Conservation (phyloP, 345 rosid genomes). For the Populus nigra region DNA sequence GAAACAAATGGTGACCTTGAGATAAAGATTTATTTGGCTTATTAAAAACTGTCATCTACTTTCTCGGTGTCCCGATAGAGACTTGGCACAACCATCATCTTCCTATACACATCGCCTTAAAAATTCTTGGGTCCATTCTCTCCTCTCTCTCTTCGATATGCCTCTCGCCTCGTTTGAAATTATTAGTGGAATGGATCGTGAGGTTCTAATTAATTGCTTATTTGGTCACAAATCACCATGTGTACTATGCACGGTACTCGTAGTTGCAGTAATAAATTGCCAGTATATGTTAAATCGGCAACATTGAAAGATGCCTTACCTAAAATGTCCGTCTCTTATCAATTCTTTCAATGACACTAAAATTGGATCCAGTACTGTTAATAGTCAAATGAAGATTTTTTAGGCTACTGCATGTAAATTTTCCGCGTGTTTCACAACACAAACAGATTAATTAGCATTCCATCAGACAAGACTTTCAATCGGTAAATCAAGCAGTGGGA, state of each 20-base stretch:
- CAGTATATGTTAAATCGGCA: background rate
- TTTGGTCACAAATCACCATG: too few species aligned
- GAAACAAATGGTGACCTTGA: background rate
- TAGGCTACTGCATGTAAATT: too few species aligned
- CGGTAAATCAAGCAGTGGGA: background rate
- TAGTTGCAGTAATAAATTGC: background rate
- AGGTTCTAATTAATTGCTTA: background rate
- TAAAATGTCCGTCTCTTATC: background rate
- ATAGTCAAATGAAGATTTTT: background rate
- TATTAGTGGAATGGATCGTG: too few species aligned
- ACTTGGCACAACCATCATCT: conserved; percentile 24
- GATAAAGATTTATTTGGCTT: conserved; percentile 25
- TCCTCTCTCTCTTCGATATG: background rate
- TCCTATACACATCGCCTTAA: conserved; percentile 21
- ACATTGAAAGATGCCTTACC: background rate
- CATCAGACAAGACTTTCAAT: background rate
- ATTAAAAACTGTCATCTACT: conserved; percentile 19
- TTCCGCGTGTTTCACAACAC: too few species aligned
- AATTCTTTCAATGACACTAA: background rate
- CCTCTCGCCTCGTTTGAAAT: too few species aligned
- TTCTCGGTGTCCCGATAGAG: conserved; percentile 34
- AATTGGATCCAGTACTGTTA: background rate
- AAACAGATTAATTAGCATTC: background rate
- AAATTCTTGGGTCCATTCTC: conserved; percentile 13
- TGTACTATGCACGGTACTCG: background rate